A percentile compares a stretch with the other conserved stretches of the same genome.
phyloP scores from a whole-genome alignment of 2,329 filamentous ascomycete genomes.

The Coniochaeta ligniaria region DNA sequence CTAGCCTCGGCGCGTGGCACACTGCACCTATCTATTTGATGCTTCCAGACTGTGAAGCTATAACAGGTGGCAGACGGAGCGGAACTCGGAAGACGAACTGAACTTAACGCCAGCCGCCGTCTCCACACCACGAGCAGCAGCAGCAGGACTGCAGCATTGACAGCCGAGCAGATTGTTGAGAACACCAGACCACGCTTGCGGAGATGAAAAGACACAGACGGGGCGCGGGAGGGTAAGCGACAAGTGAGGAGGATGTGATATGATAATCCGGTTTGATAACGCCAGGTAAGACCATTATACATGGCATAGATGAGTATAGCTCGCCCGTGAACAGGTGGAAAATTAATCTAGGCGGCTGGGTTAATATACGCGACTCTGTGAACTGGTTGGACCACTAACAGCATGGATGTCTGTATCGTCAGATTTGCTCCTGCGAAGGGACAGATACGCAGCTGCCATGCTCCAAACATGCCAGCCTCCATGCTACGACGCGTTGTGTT shows the following conservation, averaged over 20 bases:
- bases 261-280: constrained; percentile 5
- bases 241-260: constrained; percentile 11
- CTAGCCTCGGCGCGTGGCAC: background rate
- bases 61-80: background rate
- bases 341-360: constrained; percentile 14
- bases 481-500: background rate
- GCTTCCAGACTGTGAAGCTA: background rate
- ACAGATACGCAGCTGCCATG: background rate
- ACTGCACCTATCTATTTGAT: background rate
- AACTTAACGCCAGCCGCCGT: background rate
- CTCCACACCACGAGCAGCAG: background rate
- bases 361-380: constrained; percentile 16
- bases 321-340: constrained; percentile 12
- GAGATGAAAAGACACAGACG: constrained; percentile 2
- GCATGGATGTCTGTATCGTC: background rate
- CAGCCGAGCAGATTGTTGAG: background rate
- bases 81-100: background rate
- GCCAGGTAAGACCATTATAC: background rate
- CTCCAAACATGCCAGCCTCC: background rate
- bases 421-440: background rate
- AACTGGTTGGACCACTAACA: background rate
- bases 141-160: background rate
- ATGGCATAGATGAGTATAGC: constrained; percentile 1
- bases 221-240: constrained; percentile 6
- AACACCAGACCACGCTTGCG: background rate